phyloP scores from a whole-genome alignment of 805 yeast genomes.

The Brettanomyces naardenensis region DNA sequence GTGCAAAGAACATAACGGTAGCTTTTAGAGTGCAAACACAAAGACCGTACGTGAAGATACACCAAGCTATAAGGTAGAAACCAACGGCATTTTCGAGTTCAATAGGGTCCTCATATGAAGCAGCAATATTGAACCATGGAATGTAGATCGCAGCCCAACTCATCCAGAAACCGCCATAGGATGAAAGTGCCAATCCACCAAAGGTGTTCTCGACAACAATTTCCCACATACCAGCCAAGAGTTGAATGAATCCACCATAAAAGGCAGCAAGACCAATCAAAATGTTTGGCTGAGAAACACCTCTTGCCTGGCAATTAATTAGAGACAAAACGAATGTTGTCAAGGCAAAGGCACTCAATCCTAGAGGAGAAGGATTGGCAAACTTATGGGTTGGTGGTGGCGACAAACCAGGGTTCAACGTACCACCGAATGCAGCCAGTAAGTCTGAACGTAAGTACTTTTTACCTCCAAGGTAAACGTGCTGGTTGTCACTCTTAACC shows the following conservation, averaged over 20 bases:
- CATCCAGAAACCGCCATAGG: slow-evolving; percentile 74
- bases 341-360: slow-evolving; percentile 62
- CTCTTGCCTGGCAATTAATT: slow-evolving; percentile 59
- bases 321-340: slow-evolving; percentile 61
- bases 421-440: slow-evolving; percentile 73
- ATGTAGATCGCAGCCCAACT: slow-evolving; percentile 58
- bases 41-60: slow-evolving; percentile 53
- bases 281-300: slow-evolving; percentile 50
- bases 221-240: slow-evolving; percentile 71
- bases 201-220: slow-evolving; percentile 69
- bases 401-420: slow-evolving; percentile 60
- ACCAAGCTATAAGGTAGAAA: slow-evolving; percentile 55
- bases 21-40: slow-evolving; percentile 50
- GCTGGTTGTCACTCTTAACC: slow-evolving; percentile 47
- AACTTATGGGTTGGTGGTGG: slow-evolving; percentile 50
- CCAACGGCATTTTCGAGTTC: slow-evolving; percentile 48
- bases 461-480: slow-evolving; percentile 63
- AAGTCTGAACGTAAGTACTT: slow-evolving; percentile 57
- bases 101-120: slow-evolving; percentile 35
- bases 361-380: slow-evolving; percentile 75
- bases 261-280: slow-evolving; percentile 61
- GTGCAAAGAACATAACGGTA: slow-evolving; percentile 42
- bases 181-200: slow-evolving; percentile 57
- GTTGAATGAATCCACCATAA: slow-evolving; percentile 67
- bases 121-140: slow-evolving; percentile 50